A percentile compares a stretch with the other conserved stretches of the same genome.
phyloP scores from a whole-genome alignment of 306 rosid genomes.

The Ormosia emarginata region DNA sequence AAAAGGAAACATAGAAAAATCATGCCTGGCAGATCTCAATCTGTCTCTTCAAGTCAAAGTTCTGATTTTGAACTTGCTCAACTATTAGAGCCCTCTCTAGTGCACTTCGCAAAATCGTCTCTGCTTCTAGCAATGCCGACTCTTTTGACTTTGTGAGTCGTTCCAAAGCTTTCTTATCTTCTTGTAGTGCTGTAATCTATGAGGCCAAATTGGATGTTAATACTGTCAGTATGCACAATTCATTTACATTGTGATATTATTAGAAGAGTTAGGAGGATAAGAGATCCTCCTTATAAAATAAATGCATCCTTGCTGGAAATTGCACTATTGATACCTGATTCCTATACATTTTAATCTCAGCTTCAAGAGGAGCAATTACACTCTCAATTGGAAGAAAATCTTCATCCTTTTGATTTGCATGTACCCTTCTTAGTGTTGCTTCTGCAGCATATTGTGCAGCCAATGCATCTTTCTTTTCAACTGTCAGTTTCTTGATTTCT shows the following conservation, averaged over 20 bases:
- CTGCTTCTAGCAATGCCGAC: conserved; percentile 76
- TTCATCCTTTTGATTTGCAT: conserved; percentile 68
- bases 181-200: conserved; percentile 68
- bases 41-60: conserved; percentile 79
- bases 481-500: conserved; percentile 64
- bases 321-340: conserved; percentile 53
- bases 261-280: not conserved
- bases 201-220: conserved; percentile 23
- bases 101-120: conserved; percentile 66
- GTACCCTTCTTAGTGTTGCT: conserved; percentile 76
- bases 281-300: not conserved
- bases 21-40: conserved; percentile 87
- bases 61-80: conserved; percentile 88
- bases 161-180: conserved; percentile 82
- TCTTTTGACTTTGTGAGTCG: conserved; percentile 78
- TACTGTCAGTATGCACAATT: not conserved
- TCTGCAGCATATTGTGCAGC: conserved; percentile 88
- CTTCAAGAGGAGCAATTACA: conserved; percentile 77
- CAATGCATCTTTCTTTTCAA: conserved; percentile 75
- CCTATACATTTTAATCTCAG: conserved; percentile 70
- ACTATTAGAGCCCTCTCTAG: conserved; percentile 76
- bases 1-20: conserved; percentile 10
- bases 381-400: conserved; percentile 52
- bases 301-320: not conserved
- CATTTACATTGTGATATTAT: not conserved